These are phyloP conservation scores for Auricularia sp. DNA, from an alignment of 768 basidiomycete genomes.

Conservation along the genomic window DNA sequence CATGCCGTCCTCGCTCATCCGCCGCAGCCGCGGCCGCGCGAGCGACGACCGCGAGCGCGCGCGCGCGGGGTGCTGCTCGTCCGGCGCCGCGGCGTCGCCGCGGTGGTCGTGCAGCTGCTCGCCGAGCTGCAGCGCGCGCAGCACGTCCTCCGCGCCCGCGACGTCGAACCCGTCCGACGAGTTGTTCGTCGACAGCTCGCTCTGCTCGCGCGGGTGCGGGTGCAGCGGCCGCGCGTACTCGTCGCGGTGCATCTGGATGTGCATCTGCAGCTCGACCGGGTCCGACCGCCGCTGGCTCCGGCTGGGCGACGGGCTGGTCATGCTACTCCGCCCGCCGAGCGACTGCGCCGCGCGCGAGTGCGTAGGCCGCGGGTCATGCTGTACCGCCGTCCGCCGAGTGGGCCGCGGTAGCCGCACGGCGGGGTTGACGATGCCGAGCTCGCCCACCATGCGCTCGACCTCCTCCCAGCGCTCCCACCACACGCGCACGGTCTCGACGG, in stretches of 20 bases:
- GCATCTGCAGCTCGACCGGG: background rate
- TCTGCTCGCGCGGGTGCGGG: background rate
- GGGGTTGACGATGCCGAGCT: constrained; percentile 21
- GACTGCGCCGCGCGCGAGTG: background rate
- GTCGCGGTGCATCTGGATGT: background rate
- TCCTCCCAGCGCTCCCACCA: constrained; percentile 65
- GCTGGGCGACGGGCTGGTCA: background rate
- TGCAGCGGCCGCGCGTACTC: background rate
- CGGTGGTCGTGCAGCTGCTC: background rate
- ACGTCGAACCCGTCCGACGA: background rate
- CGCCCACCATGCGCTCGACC: constrained; percentile 41
- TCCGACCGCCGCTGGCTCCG: background rate
- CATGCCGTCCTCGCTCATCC: background rate
- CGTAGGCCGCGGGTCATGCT: background rate
- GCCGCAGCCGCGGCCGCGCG: background rate
- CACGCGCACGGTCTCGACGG: constrained; percentile 52
- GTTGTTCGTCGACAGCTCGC: background rate
- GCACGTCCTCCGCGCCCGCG: background rate
- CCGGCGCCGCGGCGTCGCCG: background rate
- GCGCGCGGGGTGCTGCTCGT: background rate
- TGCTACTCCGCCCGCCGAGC: background rate
- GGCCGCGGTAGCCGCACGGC: background rate
- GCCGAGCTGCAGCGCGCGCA: background rate
- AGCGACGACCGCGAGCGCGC: background rate
- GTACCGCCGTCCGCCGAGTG: background rate